Conservation (phyloP, 169 alveolate species). For the Pseudocohnilembus persalinus region DNA sequence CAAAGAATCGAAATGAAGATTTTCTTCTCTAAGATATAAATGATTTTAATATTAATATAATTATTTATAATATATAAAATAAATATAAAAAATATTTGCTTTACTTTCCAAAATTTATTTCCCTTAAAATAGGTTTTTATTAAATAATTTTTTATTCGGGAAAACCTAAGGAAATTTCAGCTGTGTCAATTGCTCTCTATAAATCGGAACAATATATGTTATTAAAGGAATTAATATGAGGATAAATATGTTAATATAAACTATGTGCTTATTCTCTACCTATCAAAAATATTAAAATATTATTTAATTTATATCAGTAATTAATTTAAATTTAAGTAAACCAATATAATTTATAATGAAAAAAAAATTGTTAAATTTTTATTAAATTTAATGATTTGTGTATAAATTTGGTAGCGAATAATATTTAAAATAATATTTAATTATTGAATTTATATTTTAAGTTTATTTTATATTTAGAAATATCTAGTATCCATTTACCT, state of each 20-base stretch:
- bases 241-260: slow-evolving; percentile 40
- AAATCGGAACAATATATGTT: slow-evolving; percentile 59
- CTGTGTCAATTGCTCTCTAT: slow-evolving; percentile 59
- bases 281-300: background rate
- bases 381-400: background rate
- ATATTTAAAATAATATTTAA: too few relatives aligned
- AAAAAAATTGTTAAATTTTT: too few relatives aligned
- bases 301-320: too few relatives aligned
- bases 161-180: slow-evolving; percentile 60
- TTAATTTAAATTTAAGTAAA: too few relatives aligned
- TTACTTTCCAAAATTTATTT: slow-evolving; percentile 68
- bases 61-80: too few relatives aligned
- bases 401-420: background rate
- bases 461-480: too few relatives aligned
- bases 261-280: slow-evolving; percentile 65
- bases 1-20: slow-evolving; percentile 63
- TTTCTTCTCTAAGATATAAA: slow-evolving; percentile 48
- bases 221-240: slow-evolving; percentile 17
- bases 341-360: too few relatives aligned
- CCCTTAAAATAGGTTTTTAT: slow-evolving; percentile 50
- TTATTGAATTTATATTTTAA: too few relatives aligned
- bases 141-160: slow-evolving; percentile 41
- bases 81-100: too few relatives aligned
- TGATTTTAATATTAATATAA: too few relatives aligned
- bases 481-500: slow-evolving; percentile 28